These are phyloP conservation scores for Pseudogymnoascus sp. DNA, from an alignment of 2,329 filamentous ascomycete genomes.

Conservation along the genomic window DNA sequence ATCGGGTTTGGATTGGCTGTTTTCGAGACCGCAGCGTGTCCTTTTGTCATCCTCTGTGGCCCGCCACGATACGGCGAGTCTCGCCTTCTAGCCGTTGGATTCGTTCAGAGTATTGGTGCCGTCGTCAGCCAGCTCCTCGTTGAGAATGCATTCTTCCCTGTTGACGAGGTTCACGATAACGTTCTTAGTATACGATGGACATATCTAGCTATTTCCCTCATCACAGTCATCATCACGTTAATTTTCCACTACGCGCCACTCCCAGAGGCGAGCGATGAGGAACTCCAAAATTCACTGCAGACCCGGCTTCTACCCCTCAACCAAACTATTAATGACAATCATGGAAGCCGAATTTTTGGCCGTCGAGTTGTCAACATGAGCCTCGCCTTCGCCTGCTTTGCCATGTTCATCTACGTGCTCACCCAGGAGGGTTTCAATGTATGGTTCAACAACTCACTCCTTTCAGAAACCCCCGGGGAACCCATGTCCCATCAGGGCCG, in stretches of 20 bases:
- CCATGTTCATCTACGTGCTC: conserved; percentile 73
- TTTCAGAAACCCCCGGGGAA: conserved; percentile 33
- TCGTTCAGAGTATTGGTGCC: conserved; percentile 63
- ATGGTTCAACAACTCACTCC: conserved; percentile 46
- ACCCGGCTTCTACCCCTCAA: conserved; percentile 54
- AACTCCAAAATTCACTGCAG: conserved; percentile 38
- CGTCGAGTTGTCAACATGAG: conserved; percentile 37
- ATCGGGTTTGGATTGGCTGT: conserved; percentile 68
- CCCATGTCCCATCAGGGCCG: conserved; percentile 13
- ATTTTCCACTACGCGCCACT: conserved; percentile 58
- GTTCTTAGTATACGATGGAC: conserved; percentile 72
- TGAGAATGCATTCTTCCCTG: conserved; percentile 60
- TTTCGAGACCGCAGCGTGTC: conserved; percentile 71
- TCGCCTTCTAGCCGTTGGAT: conserved; percentile 66
- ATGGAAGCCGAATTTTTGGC: conserved; percentile 55
- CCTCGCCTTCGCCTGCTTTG: conserved; percentile 62
- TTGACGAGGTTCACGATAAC: conserved; percentile 27
- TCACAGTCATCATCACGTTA: conserved; percentile 59
- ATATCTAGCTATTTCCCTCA: conserved; percentile 65
- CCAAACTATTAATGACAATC: conserved; percentile 70
- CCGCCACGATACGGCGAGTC: conserved; percentile 65
- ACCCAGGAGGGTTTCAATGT: conserved; percentile 60
- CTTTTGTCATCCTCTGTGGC: conserved; percentile 62
- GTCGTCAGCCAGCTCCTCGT: conserved; percentile 66
- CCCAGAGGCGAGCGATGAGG: conserved; percentile 45